phyloP scores from a whole-genome alignment of 2,329 filamentous ascomycete genomes.

The Paecilomyces niveus region DNA sequence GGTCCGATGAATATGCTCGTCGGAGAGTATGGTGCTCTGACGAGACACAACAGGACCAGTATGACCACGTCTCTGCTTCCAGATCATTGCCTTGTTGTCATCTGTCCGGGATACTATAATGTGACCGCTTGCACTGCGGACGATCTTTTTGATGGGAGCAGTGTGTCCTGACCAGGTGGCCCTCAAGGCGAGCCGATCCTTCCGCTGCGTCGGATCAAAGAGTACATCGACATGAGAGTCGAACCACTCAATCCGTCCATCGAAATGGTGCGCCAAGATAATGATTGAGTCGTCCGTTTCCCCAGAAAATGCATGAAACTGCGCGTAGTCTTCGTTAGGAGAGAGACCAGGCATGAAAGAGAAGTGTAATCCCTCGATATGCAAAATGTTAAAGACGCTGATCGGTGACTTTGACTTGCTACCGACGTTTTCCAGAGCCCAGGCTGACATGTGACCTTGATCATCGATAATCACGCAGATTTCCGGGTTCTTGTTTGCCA shows the following conservation, averaged over 20 bases:
- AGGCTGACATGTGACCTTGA: conserved; percentile 80
- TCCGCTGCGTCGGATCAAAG: conserved; percentile 62
- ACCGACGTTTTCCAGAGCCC: conserved; percentile 83
- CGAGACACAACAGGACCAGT: conserved; percentile 52
- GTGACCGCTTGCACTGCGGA: conserved; percentile 73
- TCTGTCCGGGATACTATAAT: conserved; percentile 75
- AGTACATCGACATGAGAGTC: conserved; percentile 70
- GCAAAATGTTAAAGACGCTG: conserved; percentile 78
- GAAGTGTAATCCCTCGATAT: conserved; percentile 56
- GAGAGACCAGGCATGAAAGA: conserved; percentile 26
- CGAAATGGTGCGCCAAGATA: conserved; percentile 74
- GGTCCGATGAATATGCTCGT: conserved; percentile 70
- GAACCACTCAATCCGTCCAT: conserved; percentile 77
- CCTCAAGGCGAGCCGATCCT: conserved; percentile 53
- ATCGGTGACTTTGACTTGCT: conserved; percentile 58
- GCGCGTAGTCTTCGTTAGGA: conserved; percentile 50
- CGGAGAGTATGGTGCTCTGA: conserved; percentile 60
- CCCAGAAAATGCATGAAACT: conserved; percentile 67
- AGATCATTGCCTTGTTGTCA: conserved; percentile 72
- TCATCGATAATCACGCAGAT: conserved; percentile 80
- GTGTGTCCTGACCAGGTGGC: conserved; percentile 80
- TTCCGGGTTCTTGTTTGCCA: conserved; percentile 79
- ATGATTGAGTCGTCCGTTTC: conserved; percentile 57
- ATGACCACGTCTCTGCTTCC: conserved; percentile 58
- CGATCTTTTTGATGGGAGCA: conserved; percentile 72